These are phyloP conservation scores for Pseudogymnoascus sp. DNA, from an alignment of 2,329 filamentous ascomycete species.

Conservation along the genomic window DNA sequence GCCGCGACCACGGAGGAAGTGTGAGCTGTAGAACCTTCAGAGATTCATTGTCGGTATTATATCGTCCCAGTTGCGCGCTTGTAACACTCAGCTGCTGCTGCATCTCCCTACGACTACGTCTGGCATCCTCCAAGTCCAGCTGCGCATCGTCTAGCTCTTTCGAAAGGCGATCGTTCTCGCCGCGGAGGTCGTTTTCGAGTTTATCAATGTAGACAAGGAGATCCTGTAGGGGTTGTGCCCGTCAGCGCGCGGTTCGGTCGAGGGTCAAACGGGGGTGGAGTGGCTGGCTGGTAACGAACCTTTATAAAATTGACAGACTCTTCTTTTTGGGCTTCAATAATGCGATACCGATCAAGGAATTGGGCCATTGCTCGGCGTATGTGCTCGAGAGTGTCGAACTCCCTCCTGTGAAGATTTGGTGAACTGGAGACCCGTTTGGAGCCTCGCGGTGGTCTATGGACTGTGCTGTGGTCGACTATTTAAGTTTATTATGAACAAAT, in stretches of 20 bases:
- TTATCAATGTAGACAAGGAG: conserved; percentile 40
- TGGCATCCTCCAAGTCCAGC: conserved; percentile 46
- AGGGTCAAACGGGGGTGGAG: not conserved
- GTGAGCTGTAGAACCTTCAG: conserved; percentile 37
- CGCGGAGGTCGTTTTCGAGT: conserved; percentile 36
- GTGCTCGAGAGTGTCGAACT: not conserved
- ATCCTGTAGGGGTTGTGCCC: conserved; percentile 32
- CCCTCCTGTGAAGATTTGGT: not conserved
- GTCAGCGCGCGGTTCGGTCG: not conserved
- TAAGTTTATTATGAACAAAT: conserved; percentile 2
- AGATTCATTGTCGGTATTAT: conserved; percentile 35
- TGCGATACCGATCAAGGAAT: conserved; percentile 4
- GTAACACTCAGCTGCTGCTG: conserved; percentile 40
- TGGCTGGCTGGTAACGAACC: not conserved
- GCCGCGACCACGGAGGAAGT: not conserved
- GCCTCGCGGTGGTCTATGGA: not conserved
- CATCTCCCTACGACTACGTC: conserved; percentile 41
- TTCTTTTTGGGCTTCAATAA: conserved; percentile 6
- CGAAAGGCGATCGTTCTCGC: conserved; percentile 38
- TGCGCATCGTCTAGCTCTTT: conserved; percentile 37
- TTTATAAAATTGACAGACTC: conserved; percentile 5
- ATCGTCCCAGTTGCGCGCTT: conserved; percentile 31
- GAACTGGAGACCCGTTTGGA: not conserved
- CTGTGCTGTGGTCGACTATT: not conserved
- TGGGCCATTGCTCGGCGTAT: not conserved